Base-by-base conservation (phyloP, 148 eudicot species). In the Oxyria digyna region DNA sequence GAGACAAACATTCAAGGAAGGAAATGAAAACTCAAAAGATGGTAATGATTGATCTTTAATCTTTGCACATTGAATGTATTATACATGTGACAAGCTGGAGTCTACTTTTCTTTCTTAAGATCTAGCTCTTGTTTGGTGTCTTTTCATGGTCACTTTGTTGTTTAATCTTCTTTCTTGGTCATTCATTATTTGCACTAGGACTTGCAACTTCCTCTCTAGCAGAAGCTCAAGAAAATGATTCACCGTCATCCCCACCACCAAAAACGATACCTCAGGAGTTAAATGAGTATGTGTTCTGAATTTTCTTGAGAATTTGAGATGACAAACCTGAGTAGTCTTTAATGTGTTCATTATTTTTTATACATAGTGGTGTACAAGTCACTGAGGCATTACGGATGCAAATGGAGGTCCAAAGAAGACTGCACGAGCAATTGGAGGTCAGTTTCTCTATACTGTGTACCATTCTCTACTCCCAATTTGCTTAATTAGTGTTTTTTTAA, bases 391-490 rank as follows among this genome's bases (percentile, higher is more conserved):
- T 89, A 75, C 81, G 91, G 13, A 80, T 76, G 15, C 96, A 89
- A 74, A 89, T 89, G 96, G 96, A 89, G 77, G 85, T 89, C 70
- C 96, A 89, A 65, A 73, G 85, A 75, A 83, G 81, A 78, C 72
- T 89, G 59, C 96, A 89, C 69, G 91, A 89, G 52, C 91, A 89
- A 75, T 72, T 89, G 63, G 96, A 89, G 96, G 96, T 89, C 57
- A 33, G 80, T 21, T 46, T 81, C 52, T 27, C 11, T 62, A 42
- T 46, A 10, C 67, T 63, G 59, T 37, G 9, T 70, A 38, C 15
- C 37, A 11, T 17, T 69, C 50, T 29, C 49, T 41, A 12, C 42
- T 45, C 27, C 57, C 15, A 40, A 59, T 68, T 49, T 62, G 6
- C 11, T 13, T 6, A 15, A 26, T 14, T 45, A 27, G 40, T 20